Percentiles rank a stretch among this genome's conserved stretches.
phyloP scores from a whole-genome alignment of 306 rosid species.

The Trifolium repens region DNA sequence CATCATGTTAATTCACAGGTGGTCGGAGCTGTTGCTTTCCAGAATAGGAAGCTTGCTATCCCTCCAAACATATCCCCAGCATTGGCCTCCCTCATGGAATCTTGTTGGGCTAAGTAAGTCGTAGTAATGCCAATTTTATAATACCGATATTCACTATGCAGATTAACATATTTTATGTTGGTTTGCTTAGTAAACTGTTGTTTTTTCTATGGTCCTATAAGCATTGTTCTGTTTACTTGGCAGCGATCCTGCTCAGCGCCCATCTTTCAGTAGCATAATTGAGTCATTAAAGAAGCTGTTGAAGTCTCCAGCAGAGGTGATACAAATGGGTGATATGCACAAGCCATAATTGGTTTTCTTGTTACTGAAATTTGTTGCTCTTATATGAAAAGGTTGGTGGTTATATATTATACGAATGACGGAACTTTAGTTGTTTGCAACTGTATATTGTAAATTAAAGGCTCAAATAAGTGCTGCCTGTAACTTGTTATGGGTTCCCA shows the following conservation, averaged over 20 bases:
- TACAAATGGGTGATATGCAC: constrained; percentile 55
- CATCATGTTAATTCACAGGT: constrained; percentile 60
- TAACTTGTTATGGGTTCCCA: neutral
- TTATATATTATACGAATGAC: constrained; percentile 36
- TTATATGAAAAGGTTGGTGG: constrained; percentile 37
- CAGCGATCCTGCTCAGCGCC: constrained; percentile 85
- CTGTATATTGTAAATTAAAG: constrained; percentile 26
- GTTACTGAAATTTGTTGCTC: constrained; percentile 23
- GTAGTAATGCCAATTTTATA: constrained; percentile 2
- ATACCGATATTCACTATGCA: neutral
- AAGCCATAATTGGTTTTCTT: constrained; percentile 29
- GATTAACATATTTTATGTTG: constrained; percentile 11
- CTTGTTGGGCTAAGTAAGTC: constrained; percentile 98
- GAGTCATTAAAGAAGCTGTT: constrained; percentile 86
- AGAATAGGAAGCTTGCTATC: constrained; percentile 79
- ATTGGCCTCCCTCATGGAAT: constrained; percentile 82
- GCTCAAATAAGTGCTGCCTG: neutral
- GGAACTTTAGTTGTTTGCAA: constrained; percentile 46
- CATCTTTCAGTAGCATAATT: constrained; percentile 68
- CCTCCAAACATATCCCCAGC: constrained; percentile 76
- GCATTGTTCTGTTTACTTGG: constrained; percentile 33
- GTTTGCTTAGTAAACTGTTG: constrained; percentile 4
- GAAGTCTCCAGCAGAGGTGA: constrained; percentile 75
- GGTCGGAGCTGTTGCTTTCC: constrained; percentile 98
- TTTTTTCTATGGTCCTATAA: neutral